Base-by-base conservation (phyloP, 192 early-diverging fungal species). In the Rhizophlyctis rosea region DNA sequence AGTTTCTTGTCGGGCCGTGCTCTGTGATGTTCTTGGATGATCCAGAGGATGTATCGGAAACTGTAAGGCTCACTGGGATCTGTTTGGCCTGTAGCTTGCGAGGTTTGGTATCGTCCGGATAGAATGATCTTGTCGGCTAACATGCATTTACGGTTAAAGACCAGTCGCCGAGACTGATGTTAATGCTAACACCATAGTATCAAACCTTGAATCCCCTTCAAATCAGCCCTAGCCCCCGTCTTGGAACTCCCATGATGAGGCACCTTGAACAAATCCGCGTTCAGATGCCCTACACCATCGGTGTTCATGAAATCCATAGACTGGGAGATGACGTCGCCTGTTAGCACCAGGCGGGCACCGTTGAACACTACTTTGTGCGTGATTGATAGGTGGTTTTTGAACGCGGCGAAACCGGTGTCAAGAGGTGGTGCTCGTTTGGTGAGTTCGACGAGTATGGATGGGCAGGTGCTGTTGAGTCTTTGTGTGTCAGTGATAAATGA, bases 301-400 rank as follows among this genome's bases (percentile, higher is more conserved):
- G 30, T 28, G n/a, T 31, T 31, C 27, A 18, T 28, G 24, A 54
- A 31, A n/a, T n/a, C n/a, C n/a, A n/a, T n/a, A 4, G 53, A 54
- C 30, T 54, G 53, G 27, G 29, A 54, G 29, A 54, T 54, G 32
- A 31, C 53, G 53, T 54, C 53, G 3, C 53, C 53, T 4, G 53
- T 54, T 2, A 54, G 53, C 53, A 54, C 3, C 27, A 54, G 27
- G 16, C 53, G 53, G 28, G 29, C 53, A 28, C 53, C 53, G 53
- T 54, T 54, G 18, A 27, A 18, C 18, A 18, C 30, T 2, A 31
- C 30, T 31, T 18, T 54, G 29, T 25, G n/a, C n/a, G n/a, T n/a
- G n/a, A n/a, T n/a, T n/a, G n/a, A n/a, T n/a, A n/a, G n/a, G n/a
- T n/a, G n/a, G n/a, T n/a, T n/a, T n/a, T n/a, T n/a, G n/a, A n/a